Conservation (phyloP, 805 yeast species). For the Myxozyma mucilagina region DNA sequence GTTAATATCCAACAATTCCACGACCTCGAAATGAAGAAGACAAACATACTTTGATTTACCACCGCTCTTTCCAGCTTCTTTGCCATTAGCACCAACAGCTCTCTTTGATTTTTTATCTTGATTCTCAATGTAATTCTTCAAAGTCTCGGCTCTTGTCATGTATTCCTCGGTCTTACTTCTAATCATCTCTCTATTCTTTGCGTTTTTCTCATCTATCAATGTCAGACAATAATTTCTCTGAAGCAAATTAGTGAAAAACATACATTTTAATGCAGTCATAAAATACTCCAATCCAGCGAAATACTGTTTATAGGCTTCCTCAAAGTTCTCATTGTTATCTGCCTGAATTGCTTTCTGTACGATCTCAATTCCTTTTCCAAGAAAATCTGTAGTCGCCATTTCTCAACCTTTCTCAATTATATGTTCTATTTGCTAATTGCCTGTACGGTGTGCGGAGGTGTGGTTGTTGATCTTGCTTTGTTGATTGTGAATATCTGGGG, state of each 20-base stretch:
- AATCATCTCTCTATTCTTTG: conserved; percentile 82
- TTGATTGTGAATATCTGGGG: no score
- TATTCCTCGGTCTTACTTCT: conserved; percentile 89
- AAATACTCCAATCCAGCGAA: conserved; percentile 91
- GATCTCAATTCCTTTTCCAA: conserved; percentile 90
- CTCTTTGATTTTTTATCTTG: conserved; percentile 42
- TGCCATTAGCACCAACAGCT: conserved; percentile 32
- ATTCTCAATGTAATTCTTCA: conserved; percentile 83
- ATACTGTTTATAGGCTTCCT: conserved; percentile 90
- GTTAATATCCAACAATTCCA: not conserved
- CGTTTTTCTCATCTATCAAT: conserved; percentile 70
- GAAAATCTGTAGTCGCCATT: conserved; percentile 56
- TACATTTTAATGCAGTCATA: conserved; percentile 87
- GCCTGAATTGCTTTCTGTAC: conserved; percentile 95
- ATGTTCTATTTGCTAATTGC: no score
- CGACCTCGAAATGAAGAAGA: not conserved
- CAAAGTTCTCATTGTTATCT: conserved; percentile 84
- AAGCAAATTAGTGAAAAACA: conserved; percentile 25
- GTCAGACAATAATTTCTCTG: not conserved
- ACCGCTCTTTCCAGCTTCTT: conserved; percentile 21
- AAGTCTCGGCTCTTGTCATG: conserved; percentile 86
- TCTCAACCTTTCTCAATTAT: not conserved
- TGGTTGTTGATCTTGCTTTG: no score
- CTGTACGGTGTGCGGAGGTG: no score
- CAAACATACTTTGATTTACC: conserved; percentile 25